Base-by-base conservation (phyloP, 176 grass and related monocot species). In the Secale cereale region DNA sequence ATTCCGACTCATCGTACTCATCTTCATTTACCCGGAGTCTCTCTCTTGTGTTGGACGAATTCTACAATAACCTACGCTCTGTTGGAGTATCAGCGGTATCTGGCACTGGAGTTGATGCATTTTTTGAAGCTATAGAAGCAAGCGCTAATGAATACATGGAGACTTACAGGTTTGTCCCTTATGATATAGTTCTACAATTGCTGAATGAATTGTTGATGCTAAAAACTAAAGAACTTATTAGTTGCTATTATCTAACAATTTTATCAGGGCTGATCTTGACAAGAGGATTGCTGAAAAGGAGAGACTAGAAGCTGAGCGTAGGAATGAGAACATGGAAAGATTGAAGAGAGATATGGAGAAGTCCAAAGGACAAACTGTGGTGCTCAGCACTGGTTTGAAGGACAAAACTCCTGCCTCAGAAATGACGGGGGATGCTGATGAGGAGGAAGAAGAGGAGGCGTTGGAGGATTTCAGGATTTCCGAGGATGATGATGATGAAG, bases 61-160 rank as follows among this genome's bases (percentile, higher is more conserved):
- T 98, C 50, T 98, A 98, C 77, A 95, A 92, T 28, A 98, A 94
- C 59, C 71, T 98, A 70, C 86, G 76, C 12, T 89, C 97, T n/a
- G 93, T 98, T 11, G 93, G 97, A 83, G 93, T 98, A 78, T 98
- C 97, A 8, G 93, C 93, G 5, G 79, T 98, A 82, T 95, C 93
- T 81, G 93, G 91, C 65, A 41, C 67, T 76, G 97, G 93, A 81
- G 86, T 98, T 64, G 72, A 92, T 85, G 29, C 81, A 62, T 98
- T 96, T 87, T 96, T 89, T 80, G 85, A 87, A 76, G 91, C 97
- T 63, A 86, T 98, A 72, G 90, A 98, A 91, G 80, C 75, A 46
- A 95, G 97, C 7, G 90, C 85, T 48, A 90, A 87, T 37, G 97
- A 98, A 75, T 98, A 92, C 78, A 94, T 94, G 93, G 97, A 98